phyloP scores from a whole-genome alignment of 306 rosid genomes.

The Oxytropis ochrocephala region DNA sequence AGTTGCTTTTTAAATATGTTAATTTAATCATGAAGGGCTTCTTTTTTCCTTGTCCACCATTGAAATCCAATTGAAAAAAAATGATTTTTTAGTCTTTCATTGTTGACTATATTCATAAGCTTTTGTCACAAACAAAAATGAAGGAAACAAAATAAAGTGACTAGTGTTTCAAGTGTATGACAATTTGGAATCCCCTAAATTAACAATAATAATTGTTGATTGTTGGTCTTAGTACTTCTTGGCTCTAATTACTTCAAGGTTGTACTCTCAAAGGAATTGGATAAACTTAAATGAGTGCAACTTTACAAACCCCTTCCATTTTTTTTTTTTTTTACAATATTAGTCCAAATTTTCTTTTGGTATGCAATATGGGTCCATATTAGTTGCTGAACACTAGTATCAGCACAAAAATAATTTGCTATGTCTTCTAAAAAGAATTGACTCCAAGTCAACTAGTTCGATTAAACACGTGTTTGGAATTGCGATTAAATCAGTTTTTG shows the following conservation, averaged over 20 bases:
- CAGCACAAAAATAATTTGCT: not conserved
- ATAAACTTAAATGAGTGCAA: not conserved
- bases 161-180: not conserved
- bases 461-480: not conserved
- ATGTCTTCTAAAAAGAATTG: not conserved
- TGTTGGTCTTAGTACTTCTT: not conserved
- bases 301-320: not conserved
- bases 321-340: not conserved
- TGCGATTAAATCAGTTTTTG: too few species aligned
- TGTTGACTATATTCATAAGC: slow-evolving; percentile 17
- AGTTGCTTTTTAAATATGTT: slow-evolving; percentile 17
- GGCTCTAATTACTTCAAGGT: not conserved
- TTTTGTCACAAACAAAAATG: not conserved
- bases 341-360: too few species aligned
- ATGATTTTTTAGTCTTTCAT: not conserved
- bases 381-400: not conserved
- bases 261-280: not conserved
- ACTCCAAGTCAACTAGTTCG: not conserved
- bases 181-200: not conserved
- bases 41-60: slow-evolving; percentile 29
- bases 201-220: not conserved
- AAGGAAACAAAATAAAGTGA: not conserved
- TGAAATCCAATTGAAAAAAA: not conserved
- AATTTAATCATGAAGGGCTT: slow-evolving; percentile 28
- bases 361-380: not conserved